Conservation (phyloP, 768 basidiomycete species). For the Lactarius psammicola region DNA sequence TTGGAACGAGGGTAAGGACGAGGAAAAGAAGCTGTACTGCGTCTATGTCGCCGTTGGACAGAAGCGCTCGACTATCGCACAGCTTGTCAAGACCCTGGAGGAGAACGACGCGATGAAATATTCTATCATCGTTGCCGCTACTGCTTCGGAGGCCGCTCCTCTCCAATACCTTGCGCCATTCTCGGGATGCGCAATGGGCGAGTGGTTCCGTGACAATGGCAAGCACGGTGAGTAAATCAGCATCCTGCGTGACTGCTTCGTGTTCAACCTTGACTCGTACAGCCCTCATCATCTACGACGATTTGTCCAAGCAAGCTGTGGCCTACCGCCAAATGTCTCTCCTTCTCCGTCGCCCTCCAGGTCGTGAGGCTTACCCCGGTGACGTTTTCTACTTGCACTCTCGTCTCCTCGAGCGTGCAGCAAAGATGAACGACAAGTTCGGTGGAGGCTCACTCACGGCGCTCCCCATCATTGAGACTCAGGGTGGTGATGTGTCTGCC, state of each 20-base stretch:
- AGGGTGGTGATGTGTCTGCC: constrained; percentile 99
- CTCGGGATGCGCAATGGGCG: constrained; percentile 99
- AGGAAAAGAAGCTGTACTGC: constrained; percentile 98
- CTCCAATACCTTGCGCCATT: constrained; percentile 99
- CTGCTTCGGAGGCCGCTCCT: constrained; percentile 98
- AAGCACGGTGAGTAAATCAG: constrained; percentile 78
- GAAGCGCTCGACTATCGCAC: constrained; percentile 99
- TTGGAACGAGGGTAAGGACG: constrained; percentile 98
- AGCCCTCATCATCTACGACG: constrained; percentile 99
- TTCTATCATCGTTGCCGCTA: constrained; percentile 98
- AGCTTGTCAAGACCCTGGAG: constrained; percentile 98
- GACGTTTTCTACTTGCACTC: constrained; percentile 99
- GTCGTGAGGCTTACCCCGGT: constrained; percentile 99
- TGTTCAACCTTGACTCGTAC: background rate
- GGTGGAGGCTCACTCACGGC: constrained; percentile 99
- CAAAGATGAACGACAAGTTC: constrained; percentile 99
- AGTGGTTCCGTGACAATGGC: constrained; percentile 99
- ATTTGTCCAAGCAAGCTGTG: constrained; percentile 99
- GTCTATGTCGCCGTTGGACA: constrained; percentile 99
- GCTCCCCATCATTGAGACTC: constrained; percentile 99
- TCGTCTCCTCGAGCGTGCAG: constrained; percentile 98
- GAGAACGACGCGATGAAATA: constrained; percentile 99
- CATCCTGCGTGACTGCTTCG: background rate
- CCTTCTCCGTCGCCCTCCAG: constrained; percentile 98
- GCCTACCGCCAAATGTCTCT: constrained; percentile 99